Conservation (phyloP, 371 early-diverging fungal genomes). For the Syncephalis plumigaleata region DNA sequence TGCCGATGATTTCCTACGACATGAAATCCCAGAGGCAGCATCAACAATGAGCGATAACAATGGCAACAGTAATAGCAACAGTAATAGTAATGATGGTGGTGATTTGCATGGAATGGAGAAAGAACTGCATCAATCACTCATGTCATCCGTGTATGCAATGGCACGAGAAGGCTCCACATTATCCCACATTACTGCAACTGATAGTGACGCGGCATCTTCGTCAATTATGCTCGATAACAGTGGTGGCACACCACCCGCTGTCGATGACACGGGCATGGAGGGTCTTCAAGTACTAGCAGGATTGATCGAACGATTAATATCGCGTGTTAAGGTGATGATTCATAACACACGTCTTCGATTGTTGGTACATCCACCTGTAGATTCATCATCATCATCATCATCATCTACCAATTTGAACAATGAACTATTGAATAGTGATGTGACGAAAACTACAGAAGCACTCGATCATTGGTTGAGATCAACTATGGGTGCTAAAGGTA, state of each 20-base stretch:
- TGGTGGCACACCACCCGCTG: not conserved
- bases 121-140: conserved; percentile 30
- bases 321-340: conserved; percentile 33
- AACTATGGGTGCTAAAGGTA: too few relatives aligned
- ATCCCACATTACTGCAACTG: too few relatives aligned
- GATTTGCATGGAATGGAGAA: conserved; percentile 22
- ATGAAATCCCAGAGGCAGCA: conserved; percentile 21
- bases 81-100: too few relatives aligned
- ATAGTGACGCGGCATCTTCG: conserved; percentile 7
- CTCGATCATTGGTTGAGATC: too few relatives aligned
- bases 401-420: too few relatives aligned
- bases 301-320: conserved; percentile 49
- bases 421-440: too few relatives aligned
- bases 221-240: conserved; percentile 3
- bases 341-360: conserved; percentile 15
- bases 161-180: too few relatives aligned
- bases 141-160: conserved; percentile 24
- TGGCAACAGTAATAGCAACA: too few relatives aligned
- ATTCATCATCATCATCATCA: too few relatives aligned
- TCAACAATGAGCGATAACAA: too few relatives aligned
- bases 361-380: too few relatives aligned
- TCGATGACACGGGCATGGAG: conserved; percentile 20
- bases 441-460: too few relatives aligned
- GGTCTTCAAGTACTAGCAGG: conserved; percentile 45
- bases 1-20: conserved; percentile 68